Evolutionary conservation across 192 early-diverging fungal genomes (phyloP), one percentile per base, ranked within the genome.

Genomic region (Phlyctochytrium arcticum): DNA sequence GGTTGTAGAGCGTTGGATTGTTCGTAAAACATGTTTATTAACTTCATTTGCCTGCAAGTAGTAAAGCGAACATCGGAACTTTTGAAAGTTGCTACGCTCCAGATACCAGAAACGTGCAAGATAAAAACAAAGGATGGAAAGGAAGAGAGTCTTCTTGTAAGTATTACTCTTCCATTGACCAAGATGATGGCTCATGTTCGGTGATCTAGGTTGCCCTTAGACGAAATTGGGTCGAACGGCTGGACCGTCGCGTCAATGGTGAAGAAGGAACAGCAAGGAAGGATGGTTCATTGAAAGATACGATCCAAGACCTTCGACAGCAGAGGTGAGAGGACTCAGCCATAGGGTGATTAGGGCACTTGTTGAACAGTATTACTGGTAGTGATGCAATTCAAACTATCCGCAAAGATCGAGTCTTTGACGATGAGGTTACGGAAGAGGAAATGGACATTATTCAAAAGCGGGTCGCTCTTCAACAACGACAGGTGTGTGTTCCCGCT

Each of bases 391-490:
- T 77, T 30, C 50, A 46, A 36, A 78, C 73, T 15, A 67, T 75
- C 23, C 62, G 78, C 37, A 95, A 94, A 68, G 89, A 92, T 58
- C 87, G 89, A 36, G 86, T 97, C 2, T 97, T 97, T 74, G 85
- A 93, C 54, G 62, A 64, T 49, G 90, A 93, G 72, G 87, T 95
- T 27, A 97, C 94, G 1, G 89, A 90, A 65, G 86, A 89, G 37
- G 94, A 97, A 70, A 84, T 85, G 85, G 83, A 83, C 46, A 91
- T 97, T 62, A 97, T 97, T 72, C 82, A 93, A 67, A 85, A 92
- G 72, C 82, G 93, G 6, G 89, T 97, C 9, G 92, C 88, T 19
- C 79, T 97, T 47, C 93, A 95, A 65, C 94, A 92, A 62, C 83
- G 84, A 60, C 91, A 85, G 63, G 83, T 87, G 78, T 0, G 44